Evolutionary conservation across 805 yeast genomes (phyloP).

Genomic region (Priceomyces haplophilus): DNA sequence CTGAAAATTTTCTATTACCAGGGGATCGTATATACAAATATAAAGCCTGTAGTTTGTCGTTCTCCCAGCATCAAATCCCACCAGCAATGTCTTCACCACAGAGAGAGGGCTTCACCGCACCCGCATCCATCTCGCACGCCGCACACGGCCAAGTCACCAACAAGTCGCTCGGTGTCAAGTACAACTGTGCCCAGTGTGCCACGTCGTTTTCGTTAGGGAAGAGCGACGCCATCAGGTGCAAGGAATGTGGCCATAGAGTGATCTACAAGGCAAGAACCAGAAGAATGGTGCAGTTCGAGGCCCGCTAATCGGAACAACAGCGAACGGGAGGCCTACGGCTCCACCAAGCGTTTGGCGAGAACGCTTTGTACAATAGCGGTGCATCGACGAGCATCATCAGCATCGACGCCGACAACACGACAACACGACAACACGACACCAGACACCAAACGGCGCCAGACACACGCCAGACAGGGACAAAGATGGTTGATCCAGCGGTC

Average conservation of each 20-base stretch:
- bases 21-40: no score
- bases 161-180: slow-evolving; percentile 78
- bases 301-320: slow-evolving; percentile 30
- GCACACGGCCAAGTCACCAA: slow-evolving; percentile 75
- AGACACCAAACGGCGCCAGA: no score
- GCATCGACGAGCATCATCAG: background rate
- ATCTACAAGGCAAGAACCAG: slow-evolving; percentile 95
- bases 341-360: no score
- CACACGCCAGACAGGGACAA: no score
- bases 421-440: no score
- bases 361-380: slow-evolving; percentile 1
- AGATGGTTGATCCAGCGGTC: no score
- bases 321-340: no score
- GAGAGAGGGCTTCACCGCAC: slow-evolving; percentile 88
- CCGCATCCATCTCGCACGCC: slow-evolving; percentile 66
- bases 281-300: slow-evolving; percentile 74
- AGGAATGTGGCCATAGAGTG: slow-evolving; percentile 98
- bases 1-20: no score
- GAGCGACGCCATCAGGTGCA: slow-evolving; percentile 96
- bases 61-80: no score
- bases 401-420: no score
- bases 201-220: slow-evolving; percentile 81
- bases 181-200: slow-evolving; percentile 96
- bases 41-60: no score
- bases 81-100: slow-evolving; percentile 44